These are phyloP conservation scores for Akebia trifoliata DNA, from an alignment of 164 flowering plant species.

Conservation along the genomic window DNA sequence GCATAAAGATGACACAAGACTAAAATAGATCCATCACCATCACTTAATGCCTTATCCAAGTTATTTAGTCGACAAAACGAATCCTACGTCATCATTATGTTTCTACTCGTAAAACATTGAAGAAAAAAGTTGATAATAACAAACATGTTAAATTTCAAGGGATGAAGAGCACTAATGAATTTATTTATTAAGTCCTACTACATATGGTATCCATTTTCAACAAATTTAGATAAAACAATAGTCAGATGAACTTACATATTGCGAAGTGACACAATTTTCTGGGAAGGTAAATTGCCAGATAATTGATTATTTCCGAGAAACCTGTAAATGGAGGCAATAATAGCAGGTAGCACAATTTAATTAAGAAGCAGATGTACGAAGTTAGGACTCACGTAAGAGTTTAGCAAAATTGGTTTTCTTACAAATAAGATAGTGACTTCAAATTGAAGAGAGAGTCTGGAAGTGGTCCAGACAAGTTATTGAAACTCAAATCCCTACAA, in stretches of 20 bases:
- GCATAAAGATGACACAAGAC: background rate
- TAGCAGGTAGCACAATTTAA: background rate
- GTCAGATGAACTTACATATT: background rate
- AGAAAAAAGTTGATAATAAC: too few relatives aligned
- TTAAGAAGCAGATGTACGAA: background rate
- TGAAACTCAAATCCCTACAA: conserved; percentile 77
- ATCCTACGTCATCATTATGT: too few relatives aligned
- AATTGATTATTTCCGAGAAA: conserved; percentile 5
- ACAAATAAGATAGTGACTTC: conserved; percentile 46
- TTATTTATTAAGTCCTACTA: too few relatives aligned
- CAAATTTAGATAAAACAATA: background rate
- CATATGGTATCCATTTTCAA: too few relatives aligned
- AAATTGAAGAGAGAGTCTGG: conserved; percentile 49
- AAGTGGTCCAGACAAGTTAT: conserved; percentile 46
- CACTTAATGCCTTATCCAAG: too few relatives aligned
- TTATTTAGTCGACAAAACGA: too few relatives aligned
- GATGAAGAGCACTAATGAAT: too few relatives aligned
- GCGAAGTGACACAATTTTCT: background rate
- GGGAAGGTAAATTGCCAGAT: conserved; percentile 6
- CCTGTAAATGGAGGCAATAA: background rate
- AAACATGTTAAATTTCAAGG: too few relatives aligned
- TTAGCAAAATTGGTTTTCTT: conserved; percentile 14
- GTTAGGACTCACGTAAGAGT: too few relatives aligned
- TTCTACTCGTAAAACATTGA: too few relatives aligned
- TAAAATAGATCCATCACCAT: background rate